Evolutionary conservation across 495 filamentous ascomycete species (phyloP), one percentile per base, ranked within the genome.

Genomic region (Massariosphaeria phaeospora): DNA sequence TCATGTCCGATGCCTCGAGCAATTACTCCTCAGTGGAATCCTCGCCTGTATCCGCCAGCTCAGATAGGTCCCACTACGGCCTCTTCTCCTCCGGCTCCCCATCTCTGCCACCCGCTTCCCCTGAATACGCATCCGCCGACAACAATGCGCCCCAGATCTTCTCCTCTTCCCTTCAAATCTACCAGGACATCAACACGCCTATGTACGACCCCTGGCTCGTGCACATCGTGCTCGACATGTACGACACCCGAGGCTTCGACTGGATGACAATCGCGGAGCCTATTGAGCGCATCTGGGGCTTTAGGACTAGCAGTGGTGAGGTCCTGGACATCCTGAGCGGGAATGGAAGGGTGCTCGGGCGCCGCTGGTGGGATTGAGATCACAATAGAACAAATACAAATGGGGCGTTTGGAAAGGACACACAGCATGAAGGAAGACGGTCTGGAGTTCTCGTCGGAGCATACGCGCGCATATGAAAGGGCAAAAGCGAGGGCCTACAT

Each of bases 131-230:
- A 24, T 47, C 41, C 12, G 6, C 35, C 12, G 17, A 33, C 25
- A 17, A 27, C 15, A 15, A 23, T 12, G 27, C 36, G 2, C 46
- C 46, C 23, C 18, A 36, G 6, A 57, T 51, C 8, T 38, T 43
- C 21, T 21, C 15, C 18, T 48, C 53, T 7, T 43, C 35, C n/a
- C 15, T 56, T 7, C 8, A 2, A n/a, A 6, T 38, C 12, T 57
- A 46, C 26, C 49, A 53, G 31, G 50, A 60, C 15, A 20, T 38
- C 5, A 30, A 15, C 18, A 21, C 35, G 3, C 56, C 48, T 2
- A 54, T 54, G 41, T 59, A 45, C 27, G 61, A 63, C 42, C 61
- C 61, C 33, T 59, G 49, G 55, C 55, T 63, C 1, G 55, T 63
- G 1, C 43, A 51, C 17, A 41, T 63, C n/a, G 61, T 63, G 15